phyloP scores from a whole-genome alignment of 805 yeast species.

The Cyberlindnera samutprakarnensis region DNA sequence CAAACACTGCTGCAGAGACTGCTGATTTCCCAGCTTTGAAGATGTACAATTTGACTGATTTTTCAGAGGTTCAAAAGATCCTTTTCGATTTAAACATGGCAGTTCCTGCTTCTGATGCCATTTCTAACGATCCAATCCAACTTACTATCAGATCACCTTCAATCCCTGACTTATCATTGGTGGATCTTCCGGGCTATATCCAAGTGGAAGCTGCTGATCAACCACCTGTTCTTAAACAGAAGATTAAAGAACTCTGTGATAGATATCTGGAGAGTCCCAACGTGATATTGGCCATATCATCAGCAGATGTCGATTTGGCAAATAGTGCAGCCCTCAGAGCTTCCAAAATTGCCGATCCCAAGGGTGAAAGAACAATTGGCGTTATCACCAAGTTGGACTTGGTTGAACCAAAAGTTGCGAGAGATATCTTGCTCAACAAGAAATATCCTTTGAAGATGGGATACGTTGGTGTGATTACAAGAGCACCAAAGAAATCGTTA shows the following conservation, averaged over 20 bases:
- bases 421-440: constrained; percentile 58
- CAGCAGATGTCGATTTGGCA: constrained; percentile 97
- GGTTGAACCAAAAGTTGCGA: constrained; percentile 71
- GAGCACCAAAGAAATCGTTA: constrained; percentile 47
- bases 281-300: constrained; percentile 89
- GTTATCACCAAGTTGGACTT: constrained; percentile 91
- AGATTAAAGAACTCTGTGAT: constrained; percentile 74
- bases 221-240: constrained; percentile 73
- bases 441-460: constrained; percentile 94
- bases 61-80: constrained; percentile 81
- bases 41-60: constrained; percentile 76
- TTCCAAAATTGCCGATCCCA: constrained; percentile 81
- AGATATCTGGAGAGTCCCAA: constrained; percentile 86
- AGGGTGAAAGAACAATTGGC: constrained; percentile 93
- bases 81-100: constrained; percentile 86
- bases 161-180: constrained; percentile 88
- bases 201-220: constrained; percentile 97
- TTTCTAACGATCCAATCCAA: constrained; percentile 91
- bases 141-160: constrained; percentile 82
- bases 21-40: constrained; percentile 93
- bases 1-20: constrained; percentile 69
- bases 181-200: constrained; percentile 96
- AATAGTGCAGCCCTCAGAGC: constrained; percentile 93
- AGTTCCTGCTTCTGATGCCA: constrained; percentile 78
- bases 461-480: constrained; percentile 95